Evolutionary conservation across 2,329 filamentous ascomycete genomes (phyloP), one percentile per base, ranked within the genome.

Genomic region (Fusarium longipes): DNA sequence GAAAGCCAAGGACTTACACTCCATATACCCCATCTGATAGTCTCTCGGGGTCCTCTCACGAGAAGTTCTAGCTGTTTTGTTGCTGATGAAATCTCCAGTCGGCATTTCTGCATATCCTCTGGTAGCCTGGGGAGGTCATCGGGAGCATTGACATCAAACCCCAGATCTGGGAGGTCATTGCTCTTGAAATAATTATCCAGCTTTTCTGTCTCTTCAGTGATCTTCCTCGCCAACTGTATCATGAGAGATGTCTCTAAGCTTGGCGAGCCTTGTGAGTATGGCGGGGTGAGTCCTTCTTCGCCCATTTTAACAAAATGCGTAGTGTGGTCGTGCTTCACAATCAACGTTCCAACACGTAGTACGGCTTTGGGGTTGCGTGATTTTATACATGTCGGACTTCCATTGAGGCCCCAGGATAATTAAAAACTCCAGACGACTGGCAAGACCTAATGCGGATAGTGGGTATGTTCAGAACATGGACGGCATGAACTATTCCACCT

Each of bases 1-100:
- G 52, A 10, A 33, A n/a, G 22, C 12, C 20, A 14, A 36, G 35
- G 27, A 77, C 82, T 74, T 70, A 85, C 84, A 70, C 80, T 82
- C 84, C 82, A 86, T 52, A 82, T 77, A 50, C 81, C 79, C 82
- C 83, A 87, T 74, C 84, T 77, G 9, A 87, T 69, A n/a, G 75
- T 77, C 67, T 87, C 84, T 33, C 79, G 77, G 0, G 85, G 84
- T 0, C 85, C 85, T 22, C 82, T 79, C 17, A 83, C 80, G 49
- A 87, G 74, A 44, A 78, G 74, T 4, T 77, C 78, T 15, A 87
- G 77, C 64, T 86, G 82, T 55, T 77, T 81, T 4, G 83, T 82
- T 10, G 84, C 83, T 59, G 77, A 77, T 8, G 86, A 78, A 49
- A 87, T 78, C 55, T 82, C 80, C 53, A 80, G 78, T 30, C 84